These are phyloP conservation scores for Paratinospora sagittata DNA, from an alignment of 164 flowering plant genomes.

Conservation along the genomic window DNA sequence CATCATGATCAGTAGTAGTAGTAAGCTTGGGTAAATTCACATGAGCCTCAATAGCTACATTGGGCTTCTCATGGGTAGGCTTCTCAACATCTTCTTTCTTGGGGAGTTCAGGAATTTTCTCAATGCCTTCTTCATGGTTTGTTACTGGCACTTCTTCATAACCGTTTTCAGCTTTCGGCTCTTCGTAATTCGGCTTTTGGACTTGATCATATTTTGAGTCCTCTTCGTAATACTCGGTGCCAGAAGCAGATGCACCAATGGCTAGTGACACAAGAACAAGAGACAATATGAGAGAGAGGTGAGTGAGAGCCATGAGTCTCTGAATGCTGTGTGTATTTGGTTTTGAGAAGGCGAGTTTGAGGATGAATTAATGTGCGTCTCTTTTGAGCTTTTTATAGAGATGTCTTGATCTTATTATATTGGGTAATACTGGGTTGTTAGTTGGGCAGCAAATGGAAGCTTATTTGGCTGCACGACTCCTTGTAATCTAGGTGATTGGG, in stretches of 20 bases:
- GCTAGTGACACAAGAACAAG: not conserved
- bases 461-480: not conserved
- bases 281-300: not conserved
- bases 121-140: not conserved
- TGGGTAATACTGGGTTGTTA: not conserved
- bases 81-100: not conserved
- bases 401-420: not conserved
- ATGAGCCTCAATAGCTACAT: not conserved
- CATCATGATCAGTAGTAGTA: too few species aligned
- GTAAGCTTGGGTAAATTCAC: not conserved
- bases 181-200: not conserved
- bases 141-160: not conserved
- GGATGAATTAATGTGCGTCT: not conserved
- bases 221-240: not conserved
- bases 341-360: not conserved
- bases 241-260: not conserved
- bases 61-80: not conserved
- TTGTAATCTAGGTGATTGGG: not conserved
- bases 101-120: not conserved
- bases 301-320: conserved; percentile 4
- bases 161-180: not conserved
- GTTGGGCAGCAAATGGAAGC: not conserved
- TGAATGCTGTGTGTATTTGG: not conserved
- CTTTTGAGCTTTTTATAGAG: not conserved
- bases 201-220: not conserved